A percentile compares a stretch with the other conserved stretches of the same genome.
phyloP scores from a whole-genome alignment of 23 red algal genomes.

The Gracilaria vermiculophylla region DNA sequence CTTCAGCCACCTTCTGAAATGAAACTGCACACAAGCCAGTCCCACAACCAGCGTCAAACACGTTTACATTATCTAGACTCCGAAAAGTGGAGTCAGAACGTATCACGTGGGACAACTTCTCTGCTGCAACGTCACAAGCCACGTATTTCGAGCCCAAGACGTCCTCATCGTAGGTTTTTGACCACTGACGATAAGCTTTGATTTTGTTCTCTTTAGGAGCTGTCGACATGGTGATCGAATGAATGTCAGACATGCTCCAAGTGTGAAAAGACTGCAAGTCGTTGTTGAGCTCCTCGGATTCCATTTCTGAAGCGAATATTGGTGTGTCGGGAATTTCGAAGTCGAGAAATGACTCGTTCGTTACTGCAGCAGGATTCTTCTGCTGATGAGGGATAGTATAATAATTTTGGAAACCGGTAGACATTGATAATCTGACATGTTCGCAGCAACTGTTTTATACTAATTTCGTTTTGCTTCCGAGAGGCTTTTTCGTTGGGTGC shows the following conservation, averaged over 20 bases:
- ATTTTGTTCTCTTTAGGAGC: background rate
- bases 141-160: background rate
- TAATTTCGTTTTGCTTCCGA: no score
- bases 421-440: no score
- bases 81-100: background rate
- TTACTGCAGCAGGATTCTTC: no score
- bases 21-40: constrained; percentile 1
- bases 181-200: constrained; percentile 6
- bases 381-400: no score
- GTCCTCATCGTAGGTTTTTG: background rate
- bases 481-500: no score
- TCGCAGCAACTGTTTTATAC: no score
- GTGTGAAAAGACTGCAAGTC: no score
- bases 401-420: no score
- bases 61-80: background rate
- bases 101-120: background rate
- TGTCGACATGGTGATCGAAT: background rate
- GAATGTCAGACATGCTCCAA: constrained; percentile 6
- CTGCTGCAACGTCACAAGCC: background rate
- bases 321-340: no score
- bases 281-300: no score
- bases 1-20: background rate
- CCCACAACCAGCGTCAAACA: background rate
- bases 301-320: no score
- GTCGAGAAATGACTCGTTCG: no score